Evolutionary conservation across 805 yeast genomes (phyloP).

Genomic region (Candida schatavii): DNA sequence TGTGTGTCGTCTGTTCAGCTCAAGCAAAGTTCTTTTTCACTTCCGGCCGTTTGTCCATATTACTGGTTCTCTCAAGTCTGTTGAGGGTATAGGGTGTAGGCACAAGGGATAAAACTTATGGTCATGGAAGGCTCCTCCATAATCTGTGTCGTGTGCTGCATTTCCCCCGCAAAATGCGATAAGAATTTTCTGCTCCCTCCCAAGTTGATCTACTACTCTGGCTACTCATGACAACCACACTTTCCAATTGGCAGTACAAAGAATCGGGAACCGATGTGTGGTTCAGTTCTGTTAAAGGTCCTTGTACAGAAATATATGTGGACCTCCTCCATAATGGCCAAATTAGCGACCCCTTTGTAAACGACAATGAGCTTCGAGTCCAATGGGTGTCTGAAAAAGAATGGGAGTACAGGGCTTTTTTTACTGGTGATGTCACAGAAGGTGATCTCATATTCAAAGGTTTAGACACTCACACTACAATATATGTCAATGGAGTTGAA

Average conservation of each 20-base stretch:
- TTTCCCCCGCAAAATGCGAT: not conserved
- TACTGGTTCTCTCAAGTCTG: no score
- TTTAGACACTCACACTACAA: constrained; percentile 41
- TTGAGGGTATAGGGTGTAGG: no score
- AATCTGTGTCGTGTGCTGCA: no score
- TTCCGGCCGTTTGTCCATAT: no score
- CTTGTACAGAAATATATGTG: constrained; percentile 31
- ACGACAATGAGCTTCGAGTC: constrained; percentile 39
- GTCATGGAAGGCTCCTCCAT: no score
- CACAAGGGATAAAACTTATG: no score
- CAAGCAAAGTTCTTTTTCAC: no score
- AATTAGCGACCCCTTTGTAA: constrained; percentile 46
- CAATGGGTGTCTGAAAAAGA: constrained; percentile 52
- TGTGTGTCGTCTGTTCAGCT: no score
- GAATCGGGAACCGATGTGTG: not conserved
- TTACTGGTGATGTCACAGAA: constrained; percentile 1
- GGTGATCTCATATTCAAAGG: constrained; percentile 40
- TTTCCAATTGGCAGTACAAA: constrained; percentile 1
- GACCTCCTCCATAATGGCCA: constrained; percentile 37
- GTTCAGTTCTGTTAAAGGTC: constrained; percentile 2
- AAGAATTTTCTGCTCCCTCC: no score
- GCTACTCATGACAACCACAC: not conserved
- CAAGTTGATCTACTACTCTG: not conserved
- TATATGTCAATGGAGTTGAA: constrained; percentile 35
- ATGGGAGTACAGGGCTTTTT: constrained; percentile 45